These are phyloP conservation scores for Phytophthora sansomeana DNA, from an alignment of 352 stramenopile species.

Conservation along the genomic window DNA sequence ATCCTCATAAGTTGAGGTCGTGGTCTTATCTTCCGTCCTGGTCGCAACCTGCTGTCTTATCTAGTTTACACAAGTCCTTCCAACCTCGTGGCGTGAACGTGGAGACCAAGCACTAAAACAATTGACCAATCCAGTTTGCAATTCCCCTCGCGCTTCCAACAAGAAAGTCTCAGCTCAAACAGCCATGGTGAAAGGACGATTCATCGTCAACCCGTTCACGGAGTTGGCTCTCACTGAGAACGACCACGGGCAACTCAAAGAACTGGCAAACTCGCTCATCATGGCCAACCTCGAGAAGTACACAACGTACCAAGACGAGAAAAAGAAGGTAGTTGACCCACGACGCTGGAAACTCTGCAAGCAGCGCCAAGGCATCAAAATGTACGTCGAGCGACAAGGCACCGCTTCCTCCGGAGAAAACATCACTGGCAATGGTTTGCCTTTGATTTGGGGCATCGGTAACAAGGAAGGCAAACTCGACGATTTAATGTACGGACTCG, in stretches of 20 bases:
- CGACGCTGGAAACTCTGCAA: slow-evolving; percentile 51
- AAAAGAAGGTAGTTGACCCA: slow-evolving; percentile 33
- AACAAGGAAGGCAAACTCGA: slow-evolving; percentile 47
- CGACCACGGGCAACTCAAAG: slow-evolving; percentile 33
- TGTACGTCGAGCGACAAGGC: slow-evolving; percentile 36
- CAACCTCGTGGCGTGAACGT: background rate
- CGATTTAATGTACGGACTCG: slow-evolving; percentile 56
- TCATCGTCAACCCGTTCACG: slow-evolving; percentile 41
- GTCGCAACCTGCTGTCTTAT: slow-evolving; percentile 2
- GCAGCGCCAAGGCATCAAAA: slow-evolving; percentile 46
- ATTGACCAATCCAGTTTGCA: slow-evolving; percentile 8
- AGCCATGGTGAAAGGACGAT: slow-evolving; percentile 37
- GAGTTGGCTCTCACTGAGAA: slow-evolving; percentile 26
- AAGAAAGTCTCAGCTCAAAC: background rate
- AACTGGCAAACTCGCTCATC: slow-evolving; percentile 34
- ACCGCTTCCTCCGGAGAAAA: slow-evolving; percentile 22
- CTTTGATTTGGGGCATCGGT: slow-evolving; percentile 48
- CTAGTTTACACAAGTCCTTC: background rate
- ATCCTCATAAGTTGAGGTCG: background rate
- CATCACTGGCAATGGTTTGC: slow-evolving; percentile 29
- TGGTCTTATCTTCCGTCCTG: slow-evolving; percentile 10
- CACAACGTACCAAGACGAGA: slow-evolving; percentile 29
- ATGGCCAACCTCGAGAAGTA: slow-evolving; percentile 38
- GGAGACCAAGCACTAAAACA: background rate
- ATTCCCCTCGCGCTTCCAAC: slow-evolving; percentile 7